Evolutionary conservation across 305 asterid genomes (phyloP).

Genomic region (Solanum chacoense): DNA sequence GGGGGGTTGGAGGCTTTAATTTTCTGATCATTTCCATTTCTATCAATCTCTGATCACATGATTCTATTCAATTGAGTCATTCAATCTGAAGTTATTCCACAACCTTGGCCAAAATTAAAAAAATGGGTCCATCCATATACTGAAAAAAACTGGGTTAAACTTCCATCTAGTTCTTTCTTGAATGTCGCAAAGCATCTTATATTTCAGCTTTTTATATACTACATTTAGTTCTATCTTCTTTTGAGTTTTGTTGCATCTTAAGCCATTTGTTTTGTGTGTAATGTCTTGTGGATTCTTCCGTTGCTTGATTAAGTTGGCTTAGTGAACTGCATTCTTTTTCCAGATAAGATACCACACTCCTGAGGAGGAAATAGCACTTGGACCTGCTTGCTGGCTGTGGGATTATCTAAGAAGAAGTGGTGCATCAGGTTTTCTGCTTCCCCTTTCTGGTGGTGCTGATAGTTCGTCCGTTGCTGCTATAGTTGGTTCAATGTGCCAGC

Average conservation of each 20-base stretch:
- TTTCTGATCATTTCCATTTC: neutral
- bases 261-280: neutral
- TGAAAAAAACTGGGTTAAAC: neutral
- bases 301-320: neutral
- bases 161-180: neutral
- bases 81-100: neutral
- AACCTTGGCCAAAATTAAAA: neutral
- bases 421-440: conserved; percentile 94
- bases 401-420: conserved; percentile 95
- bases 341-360: conserved; percentile 89
- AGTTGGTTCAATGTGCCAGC: conserved; percentile 99
- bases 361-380: conserved; percentile 94
- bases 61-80: neutral
- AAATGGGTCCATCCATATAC: neutral
- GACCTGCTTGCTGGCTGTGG: conserved; percentile 99
- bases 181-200: neutral
- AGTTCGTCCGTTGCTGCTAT: conserved; percentile 97
- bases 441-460: conserved; percentile 99
- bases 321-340: conserved; percentile 2
- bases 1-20: neutral
- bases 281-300: neutral
- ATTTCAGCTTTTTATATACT: neutral
- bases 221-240: neutral
- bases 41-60: neutral
- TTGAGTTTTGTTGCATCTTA: neutral